Evolutionary conservation across 306 rosid genomes (phyloP).

Genomic region (Malus sylvestris): DNA sequence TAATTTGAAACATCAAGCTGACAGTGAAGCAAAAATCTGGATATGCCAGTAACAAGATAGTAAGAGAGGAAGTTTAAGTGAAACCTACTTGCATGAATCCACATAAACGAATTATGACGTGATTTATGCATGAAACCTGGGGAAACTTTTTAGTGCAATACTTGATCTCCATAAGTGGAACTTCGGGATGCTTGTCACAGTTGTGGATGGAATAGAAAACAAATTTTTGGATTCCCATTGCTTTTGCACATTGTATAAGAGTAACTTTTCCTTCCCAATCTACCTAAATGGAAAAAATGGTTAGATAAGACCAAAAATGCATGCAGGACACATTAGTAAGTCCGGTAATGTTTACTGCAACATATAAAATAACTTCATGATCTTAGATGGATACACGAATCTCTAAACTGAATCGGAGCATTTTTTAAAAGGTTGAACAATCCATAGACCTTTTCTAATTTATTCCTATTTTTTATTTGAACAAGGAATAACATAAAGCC

Average conservation of each 20-base stretch:
- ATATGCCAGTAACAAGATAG: not conserved
- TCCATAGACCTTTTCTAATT: no score
- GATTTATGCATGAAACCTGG: conserved; percentile 68
- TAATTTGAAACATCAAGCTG: not conserved
- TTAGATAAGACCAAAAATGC: conserved; percentile 23
- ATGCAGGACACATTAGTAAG: not conserved
- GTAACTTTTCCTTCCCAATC: conserved; percentile 98
- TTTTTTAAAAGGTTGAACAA: not conserved
- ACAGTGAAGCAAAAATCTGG: not conserved
- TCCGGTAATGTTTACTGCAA: not conserved
- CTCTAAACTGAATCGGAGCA: not conserved
- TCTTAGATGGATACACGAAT: not conserved
- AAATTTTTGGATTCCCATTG: not conserved
- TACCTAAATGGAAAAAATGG: conserved; percentile 51
- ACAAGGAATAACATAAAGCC: not conserved
- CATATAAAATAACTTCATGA: not conserved
- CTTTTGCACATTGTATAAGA: conserved; percentile 37
- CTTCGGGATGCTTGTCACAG: conserved; percentile 94
- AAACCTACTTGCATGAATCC: conserved; percentile 90
- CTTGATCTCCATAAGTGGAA: conserved; percentile 98
- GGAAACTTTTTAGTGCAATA: conserved; percentile 84
- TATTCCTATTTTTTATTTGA: no score
- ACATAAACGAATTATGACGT: conserved; percentile 59
- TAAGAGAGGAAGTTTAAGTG: not conserved
- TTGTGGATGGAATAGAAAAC: conserved; percentile 93